A percentile compares a stretch with the other conserved stretches of the same genome.
Evolutionary conservation across 495 filamentous ascomycete species (phyloP).

Genomic region (Physcia stellaris): DNA sequence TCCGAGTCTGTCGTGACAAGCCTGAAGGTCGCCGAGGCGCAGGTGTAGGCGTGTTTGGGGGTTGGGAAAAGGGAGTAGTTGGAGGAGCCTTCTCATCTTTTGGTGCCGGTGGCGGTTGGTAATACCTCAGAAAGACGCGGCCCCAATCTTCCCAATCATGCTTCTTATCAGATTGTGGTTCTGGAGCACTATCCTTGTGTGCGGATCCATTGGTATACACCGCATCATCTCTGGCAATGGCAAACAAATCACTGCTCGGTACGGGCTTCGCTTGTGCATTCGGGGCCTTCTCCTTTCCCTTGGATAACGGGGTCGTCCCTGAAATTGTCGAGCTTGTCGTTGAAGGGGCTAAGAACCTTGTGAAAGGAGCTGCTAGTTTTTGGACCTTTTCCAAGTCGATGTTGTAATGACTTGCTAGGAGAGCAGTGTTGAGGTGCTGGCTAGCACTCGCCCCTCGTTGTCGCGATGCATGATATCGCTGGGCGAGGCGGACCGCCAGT

Average conservation of each 20-base stretch:
- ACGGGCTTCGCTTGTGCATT: constrained; percentile 27
- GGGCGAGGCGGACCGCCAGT: constrained; percentile 68
- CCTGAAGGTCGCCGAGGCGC: constrained; percentile 27
- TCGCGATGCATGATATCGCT: constrained; percentile 80
- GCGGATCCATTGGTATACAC: constrained; percentile 29
- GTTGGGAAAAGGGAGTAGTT: constrained; percentile 5
- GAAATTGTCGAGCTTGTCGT: constrained; percentile 26
- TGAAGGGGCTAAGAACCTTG: constrained; percentile 41
- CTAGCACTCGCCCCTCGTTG: constrained; percentile 47
- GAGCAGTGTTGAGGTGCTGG: constrained; percentile 49
- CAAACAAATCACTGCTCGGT: constrained; percentile 65
- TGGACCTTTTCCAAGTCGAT: constrained; percentile 83
- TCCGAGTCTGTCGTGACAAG: constrained; percentile 26
- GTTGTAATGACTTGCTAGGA: constrained; percentile 81
- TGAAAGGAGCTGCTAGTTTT: constrained; percentile 69
- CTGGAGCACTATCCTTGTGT: constrained; percentile 18
- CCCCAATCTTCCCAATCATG: constrained; percentile 54
- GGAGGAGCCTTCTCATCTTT: constrained; percentile 16
- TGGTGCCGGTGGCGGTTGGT: constrained; percentile 27
- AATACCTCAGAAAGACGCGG: constrained; percentile 50
- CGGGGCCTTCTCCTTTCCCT: constrained; percentile 60
- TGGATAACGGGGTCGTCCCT: constrained; percentile 33
- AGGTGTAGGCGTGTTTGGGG: constrained; percentile 36
- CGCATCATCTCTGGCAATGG: constrained; percentile 45
- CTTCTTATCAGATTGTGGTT: constrained; percentile 14